phyloP scores from a whole-genome alignment of 345 rosid genomes.

The Euphorbia pulcherrima region DNA sequence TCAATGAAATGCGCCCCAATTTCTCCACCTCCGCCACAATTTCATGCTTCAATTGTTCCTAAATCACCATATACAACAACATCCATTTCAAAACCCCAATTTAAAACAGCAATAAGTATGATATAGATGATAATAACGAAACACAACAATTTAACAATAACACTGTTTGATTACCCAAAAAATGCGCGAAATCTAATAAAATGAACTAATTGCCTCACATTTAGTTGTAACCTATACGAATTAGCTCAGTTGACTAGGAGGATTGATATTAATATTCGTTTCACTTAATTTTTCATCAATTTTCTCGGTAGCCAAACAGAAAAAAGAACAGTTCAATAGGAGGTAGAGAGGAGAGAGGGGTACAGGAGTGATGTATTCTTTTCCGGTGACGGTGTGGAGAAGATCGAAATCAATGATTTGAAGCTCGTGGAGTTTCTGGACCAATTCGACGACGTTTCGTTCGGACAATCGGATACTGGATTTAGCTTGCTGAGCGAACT shows the following conservation, averaged over 20 bases:
- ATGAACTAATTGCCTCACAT: not conserved
- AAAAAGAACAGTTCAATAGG: not conserved
- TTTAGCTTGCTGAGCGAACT: constrained; percentile 89
- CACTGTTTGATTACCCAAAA: not conserved
- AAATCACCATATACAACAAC: constrained; percentile 12
- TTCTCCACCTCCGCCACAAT: constrained; percentile 53
- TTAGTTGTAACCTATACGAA: not conserved
- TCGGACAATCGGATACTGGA: constrained; percentile 84
- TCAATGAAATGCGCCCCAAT: constrained; percentile 77
- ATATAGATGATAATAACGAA: not conserved
- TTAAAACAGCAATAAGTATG: not conserved
- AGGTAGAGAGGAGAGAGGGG: not conserved
- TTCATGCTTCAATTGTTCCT: constrained; percentile 88
- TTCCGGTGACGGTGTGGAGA: constrained; percentile 94
- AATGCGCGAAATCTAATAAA: not conserved
- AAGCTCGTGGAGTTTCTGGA: constrained; percentile 92
- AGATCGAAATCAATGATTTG: constrained; percentile 90
- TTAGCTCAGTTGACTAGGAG: not conserved
- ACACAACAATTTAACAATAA: not conserved
- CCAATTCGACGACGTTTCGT: constrained; percentile 91
- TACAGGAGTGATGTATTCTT: constrained; percentile 92
- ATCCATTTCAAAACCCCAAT: not conserved
- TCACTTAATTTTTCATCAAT: not conserved
- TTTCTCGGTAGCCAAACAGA: constrained; percentile 11
- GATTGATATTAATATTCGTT: not conserved